phyloP scores from a whole-genome alignment of 768 basidiomycete species.

The Ramaria sp. region DNA sequence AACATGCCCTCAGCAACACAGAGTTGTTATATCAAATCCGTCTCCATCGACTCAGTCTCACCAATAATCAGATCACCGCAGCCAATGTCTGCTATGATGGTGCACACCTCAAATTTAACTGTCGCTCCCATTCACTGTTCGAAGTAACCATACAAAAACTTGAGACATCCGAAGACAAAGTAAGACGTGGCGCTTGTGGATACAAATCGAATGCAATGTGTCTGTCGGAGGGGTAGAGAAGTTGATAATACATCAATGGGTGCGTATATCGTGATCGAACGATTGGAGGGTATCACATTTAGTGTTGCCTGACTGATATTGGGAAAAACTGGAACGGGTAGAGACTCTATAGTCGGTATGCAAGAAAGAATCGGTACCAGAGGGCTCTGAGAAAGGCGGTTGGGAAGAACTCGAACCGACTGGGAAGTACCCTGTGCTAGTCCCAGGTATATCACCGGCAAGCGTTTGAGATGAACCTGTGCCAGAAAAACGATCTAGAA shows the following conservation, averaged over 20 bases:
- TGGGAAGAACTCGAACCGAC: background rate
- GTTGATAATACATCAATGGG: background rate
- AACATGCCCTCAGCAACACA: too few relatives aligned
- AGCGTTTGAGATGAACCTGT: background rate
- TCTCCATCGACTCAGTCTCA: too few relatives aligned
- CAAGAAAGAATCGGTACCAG: background rate
- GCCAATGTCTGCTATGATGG: too few relatives aligned
- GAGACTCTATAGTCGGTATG: background rate
- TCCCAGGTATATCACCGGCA: background rate
- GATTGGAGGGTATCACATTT: background rate
- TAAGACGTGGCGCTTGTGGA: background rate
- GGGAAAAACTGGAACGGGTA: background rate
- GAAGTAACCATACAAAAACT: background rate
- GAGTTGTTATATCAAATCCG: too few relatives aligned
- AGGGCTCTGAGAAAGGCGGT: background rate
- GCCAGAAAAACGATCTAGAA: background rate
- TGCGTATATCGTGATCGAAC: background rate
- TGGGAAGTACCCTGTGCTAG: background rate
- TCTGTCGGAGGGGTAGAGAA: background rate
- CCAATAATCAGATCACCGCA: too few relatives aligned
- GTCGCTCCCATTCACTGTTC: background rate
- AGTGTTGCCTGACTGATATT: background rate
- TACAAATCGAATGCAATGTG: background rate
- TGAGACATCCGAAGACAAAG: background rate
- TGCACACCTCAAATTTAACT: too few relatives aligned